Evolutionary conservation across 2,329 filamentous ascomycete genomes (phyloP), one percentile per base, ranked within the genome.

Genomic region (Fusarium secorum): DNA sequence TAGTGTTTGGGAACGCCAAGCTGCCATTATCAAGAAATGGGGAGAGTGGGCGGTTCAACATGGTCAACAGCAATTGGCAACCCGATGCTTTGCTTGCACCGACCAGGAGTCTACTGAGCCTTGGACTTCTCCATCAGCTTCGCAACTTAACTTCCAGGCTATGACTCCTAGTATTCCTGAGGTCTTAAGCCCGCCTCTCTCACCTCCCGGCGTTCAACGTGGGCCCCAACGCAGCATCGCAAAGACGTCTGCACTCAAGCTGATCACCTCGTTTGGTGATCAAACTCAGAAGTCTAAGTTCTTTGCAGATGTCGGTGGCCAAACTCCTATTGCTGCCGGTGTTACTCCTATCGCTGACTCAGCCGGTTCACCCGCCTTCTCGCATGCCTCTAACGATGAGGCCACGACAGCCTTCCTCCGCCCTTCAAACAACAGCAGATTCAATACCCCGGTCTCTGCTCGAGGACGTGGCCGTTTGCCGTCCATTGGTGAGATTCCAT

Each of bases 71-170:
- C 93, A 97, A 75, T 85, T 99, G 46, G 96, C 96, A n/a, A 96
- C 98, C 53, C 87, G 95, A 75, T 98, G 91, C 81, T 98, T 98
- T 79, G 94, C 95, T 51, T 98, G 95, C 85, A 95, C 94, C 22
- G 94, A 93, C 28, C 86, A 91, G 22, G 94, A 98, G 78, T 92
- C 93, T 0, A 90, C 91, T 0, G 94, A 96, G 78, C 91, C 93
- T 3, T 98, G 94, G 94, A 88, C 91, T 24, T 97, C 95, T 11
- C 94, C 95, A 14, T 91, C 92, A 5, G 93, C 93, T 70, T 87
- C 79, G 72, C 90, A 85, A 74, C 80, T 90, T 41, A 87, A 83
- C 68, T 89, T 89, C 77, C 83, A 86, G 70, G 85, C 81, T 72
- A 81, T 88, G 59, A 81, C 81, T 30, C 80, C 89, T 26, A 85